phyloP scores from a whole-genome alignment of 768 basidiomycete species.

The Trametes elegans region DNA sequence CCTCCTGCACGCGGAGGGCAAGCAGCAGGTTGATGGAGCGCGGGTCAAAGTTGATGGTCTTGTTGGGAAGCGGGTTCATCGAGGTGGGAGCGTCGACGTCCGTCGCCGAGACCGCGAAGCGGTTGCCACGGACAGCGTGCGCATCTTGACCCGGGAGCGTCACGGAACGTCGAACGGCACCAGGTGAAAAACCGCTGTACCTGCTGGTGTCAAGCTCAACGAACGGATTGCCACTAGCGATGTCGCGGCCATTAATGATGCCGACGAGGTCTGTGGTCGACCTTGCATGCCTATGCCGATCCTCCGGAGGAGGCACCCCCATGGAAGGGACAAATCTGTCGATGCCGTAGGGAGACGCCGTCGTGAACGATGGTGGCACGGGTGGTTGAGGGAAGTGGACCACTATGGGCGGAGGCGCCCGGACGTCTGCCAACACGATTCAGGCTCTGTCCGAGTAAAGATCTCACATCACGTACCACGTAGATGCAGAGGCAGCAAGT shows the following conservation, averaged over 20 bases:
- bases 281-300: neutral
- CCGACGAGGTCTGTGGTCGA: neutral
- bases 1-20: conserved; percentile 55
- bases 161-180: neutral
- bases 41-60: conserved; percentile 52
- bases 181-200: conserved; percentile 18
- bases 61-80: conserved; percentile 49
- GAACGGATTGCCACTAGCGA: conserved; percentile 4
- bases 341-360: neutral
- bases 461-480: conserved; percentile 45
- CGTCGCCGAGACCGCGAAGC: neutral
- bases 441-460: neutral
- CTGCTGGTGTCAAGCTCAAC: conserved; percentile 19
- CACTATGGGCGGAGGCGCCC: conserved; percentile 62
- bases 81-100: neutral
- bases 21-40: conserved; percentile 62
- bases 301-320: neutral
- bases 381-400: conserved; percentile 54
- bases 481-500: conserved; percentile 58
- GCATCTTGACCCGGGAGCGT: neutral
- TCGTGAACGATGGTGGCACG: neutral
- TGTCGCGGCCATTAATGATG: conserved; percentile 6
- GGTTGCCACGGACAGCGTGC: neutral
- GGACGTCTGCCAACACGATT: conserved; percentile 45
- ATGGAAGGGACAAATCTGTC: neutral